phyloP scores from a whole-genome alignment of 2,329 filamentous ascomycete genomes.

The Teratosphaeria pseudoeucalypti region DNA sequence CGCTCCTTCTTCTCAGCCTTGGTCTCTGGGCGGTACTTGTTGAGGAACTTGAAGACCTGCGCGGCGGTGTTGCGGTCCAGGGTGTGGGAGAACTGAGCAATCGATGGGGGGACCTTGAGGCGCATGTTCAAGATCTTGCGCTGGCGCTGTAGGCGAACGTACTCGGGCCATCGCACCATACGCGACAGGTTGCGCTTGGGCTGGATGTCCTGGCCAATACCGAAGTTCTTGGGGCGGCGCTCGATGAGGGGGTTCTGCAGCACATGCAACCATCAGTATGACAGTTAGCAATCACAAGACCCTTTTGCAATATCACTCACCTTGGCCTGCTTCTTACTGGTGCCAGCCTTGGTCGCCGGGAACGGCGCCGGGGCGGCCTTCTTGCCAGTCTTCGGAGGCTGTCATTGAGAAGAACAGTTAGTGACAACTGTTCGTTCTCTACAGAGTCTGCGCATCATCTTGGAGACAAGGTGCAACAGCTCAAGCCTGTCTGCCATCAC shows the following conservation, averaged over 20 bases:
- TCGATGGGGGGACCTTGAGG: constrained; percentile 94
- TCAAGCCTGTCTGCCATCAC: constrained; percentile 39
- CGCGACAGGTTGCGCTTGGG: constrained; percentile 88
- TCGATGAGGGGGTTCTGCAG: constrained; percentile 94
- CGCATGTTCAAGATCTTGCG: constrained; percentile 96
- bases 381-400: constrained; percentile 95
- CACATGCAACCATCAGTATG: constrained; percentile 6
- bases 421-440: constrained; percentile 80
- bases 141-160: constrained; percentile 93
- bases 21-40: constrained; percentile 99
- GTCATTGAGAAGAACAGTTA: constrained; percentile 99
- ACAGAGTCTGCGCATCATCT: constrained; percentile 58
- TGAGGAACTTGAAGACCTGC: constrained; percentile 97
- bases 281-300: not conserved
- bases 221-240: constrained; percentile 95
- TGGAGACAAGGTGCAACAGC: constrained; percentile 41
- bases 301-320: constrained; percentile 46
- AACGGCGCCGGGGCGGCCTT: constrained; percentile 96
- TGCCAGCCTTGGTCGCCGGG: constrained; percentile 80
- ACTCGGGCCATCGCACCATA: constrained; percentile 99
- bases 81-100: constrained; percentile 95
- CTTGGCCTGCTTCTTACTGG: constrained; percentile 89
- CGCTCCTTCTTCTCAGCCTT: constrained; percentile 99
- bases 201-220: constrained; percentile 98
- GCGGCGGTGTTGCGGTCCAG: constrained; percentile 94